Evolutionary conservation across 371 early-diverging fungal genomes (phyloP), one percentile per base, ranked within the genome.

Genomic region (Mortierella sp.): DNA sequence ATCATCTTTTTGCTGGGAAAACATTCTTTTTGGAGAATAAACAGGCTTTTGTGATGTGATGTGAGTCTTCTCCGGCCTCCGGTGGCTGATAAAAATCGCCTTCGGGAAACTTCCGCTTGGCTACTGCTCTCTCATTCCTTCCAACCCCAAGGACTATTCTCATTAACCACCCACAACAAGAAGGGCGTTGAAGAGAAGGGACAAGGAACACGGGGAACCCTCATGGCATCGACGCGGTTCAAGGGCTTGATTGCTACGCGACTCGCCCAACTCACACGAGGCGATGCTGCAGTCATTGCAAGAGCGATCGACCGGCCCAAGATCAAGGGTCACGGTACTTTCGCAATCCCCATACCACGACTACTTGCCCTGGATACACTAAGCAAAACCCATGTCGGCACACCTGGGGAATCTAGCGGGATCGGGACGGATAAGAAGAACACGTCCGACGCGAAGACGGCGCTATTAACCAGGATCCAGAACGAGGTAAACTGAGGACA

Each of bases 201-300:
- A 29, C 10, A n/a, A 19, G 24, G 19, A 22, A 40, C 55, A 61
- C 39, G 34, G 16, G 28, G 24, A n/a, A 29, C 13, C 12, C 19
- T 17, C 54, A 78, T 79, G 79, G 69, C 81, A 22, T 78, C 67
- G 21, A 56, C 77, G 39, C 67, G 64, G 41, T 84, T 85, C 71
- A 78, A 79, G 67, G 74, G 74, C 40, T 82, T 81, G 14, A 85
- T 86, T 58, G 82, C 83, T 1, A 63, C 72, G 29, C 81, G 82
- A 43, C 48, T 79, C 48, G 67, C 79, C 29, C 54, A 58, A 28
- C 49, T 79, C 34, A 73, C 64, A 25, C 65, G 72, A 8, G 53
- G 60, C 17, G 66, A 74, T 27, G 60, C 54, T 13, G 54, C 71
- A 14, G 46, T 34, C 31, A 68, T 86, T 51, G 46, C 65, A 41